Conservation (phyloP, 257 asterid genomes). For the Lycium barbarum region DNA sequence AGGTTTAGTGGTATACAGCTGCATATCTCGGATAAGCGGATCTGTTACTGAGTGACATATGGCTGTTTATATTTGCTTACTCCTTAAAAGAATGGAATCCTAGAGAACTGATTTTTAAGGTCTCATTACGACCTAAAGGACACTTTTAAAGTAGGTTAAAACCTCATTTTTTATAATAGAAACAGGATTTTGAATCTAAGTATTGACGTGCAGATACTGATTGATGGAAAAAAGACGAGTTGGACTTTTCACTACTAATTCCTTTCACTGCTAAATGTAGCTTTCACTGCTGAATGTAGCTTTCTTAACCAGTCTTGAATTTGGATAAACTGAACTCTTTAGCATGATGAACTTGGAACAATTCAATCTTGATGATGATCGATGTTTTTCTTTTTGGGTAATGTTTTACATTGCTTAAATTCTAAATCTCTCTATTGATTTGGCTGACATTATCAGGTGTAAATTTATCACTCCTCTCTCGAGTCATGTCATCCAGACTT, state of each 20-base stretch:
- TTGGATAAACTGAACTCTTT: neutral
- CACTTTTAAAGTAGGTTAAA: neutral
- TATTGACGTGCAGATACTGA: neutral
- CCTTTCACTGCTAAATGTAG: neutral
- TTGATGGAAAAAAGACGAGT: neutral
- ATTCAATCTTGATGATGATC: neutral
- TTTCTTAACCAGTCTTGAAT: neutral
- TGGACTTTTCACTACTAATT: neutral
- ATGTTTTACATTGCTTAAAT: neutral
- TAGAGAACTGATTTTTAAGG: neutral
- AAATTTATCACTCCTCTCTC: slow-evolving; percentile 84
- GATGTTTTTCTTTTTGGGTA: neutral
- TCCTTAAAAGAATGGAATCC: neutral
- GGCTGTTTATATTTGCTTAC: neutral
- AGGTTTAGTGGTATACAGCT: neutral
- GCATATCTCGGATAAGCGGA: neutral
- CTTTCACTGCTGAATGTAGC: neutral
- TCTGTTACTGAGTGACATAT: neutral
- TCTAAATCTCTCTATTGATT: neutral
- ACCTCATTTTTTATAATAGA: neutral
- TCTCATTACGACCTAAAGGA: neutral
- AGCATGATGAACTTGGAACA: neutral
- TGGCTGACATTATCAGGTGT: slow-evolving; percentile 56
- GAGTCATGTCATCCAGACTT: slow-evolving; percentile 96
- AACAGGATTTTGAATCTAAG: neutral